Evolutionary conservation across 2,329 filamentous ascomycete genomes (phyloP).

Genomic region (Coleophoma eucalyptorum): DNA sequence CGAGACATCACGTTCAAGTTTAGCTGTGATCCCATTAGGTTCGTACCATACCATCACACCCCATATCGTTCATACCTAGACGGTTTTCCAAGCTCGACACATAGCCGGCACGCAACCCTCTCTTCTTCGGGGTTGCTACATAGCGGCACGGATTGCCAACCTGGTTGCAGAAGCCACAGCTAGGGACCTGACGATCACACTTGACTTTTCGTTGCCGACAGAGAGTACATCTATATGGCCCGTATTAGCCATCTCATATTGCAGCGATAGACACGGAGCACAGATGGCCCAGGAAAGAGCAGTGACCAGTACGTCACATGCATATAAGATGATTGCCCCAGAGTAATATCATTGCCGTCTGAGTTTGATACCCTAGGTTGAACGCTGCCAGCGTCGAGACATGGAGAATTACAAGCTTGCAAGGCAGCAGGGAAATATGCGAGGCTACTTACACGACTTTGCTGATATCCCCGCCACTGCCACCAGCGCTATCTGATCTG

Average conservation of each 20-base stretch:
- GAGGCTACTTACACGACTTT: constrained; percentile 9
- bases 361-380: neutral
- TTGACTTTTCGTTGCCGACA: constrained; percentile 25
- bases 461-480: neutral
- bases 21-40: constrained; percentile 3
- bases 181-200: constrained; percentile 21
- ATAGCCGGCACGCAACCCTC: constrained; percentile 30
- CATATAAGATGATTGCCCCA: neutral
- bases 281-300: neutral
- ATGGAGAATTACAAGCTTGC: too few relatives aligned
- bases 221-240: constrained; percentile 16
- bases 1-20: constrained; percentile 17
- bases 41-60: neutral
- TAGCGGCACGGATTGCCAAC: constrained; percentile 20
- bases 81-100: constrained; percentile 31
- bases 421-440: neutral
- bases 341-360: neutral
- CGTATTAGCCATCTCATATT: constrained; percentile 2
- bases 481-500: constrained; percentile 3
- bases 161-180: constrained; percentile 23
- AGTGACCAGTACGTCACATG: too few relatives aligned
- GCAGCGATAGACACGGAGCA: neutral
- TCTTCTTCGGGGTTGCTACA: constrained; percentile 20
- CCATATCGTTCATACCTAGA: constrained; percentile 21
- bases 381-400: neutral